Base-by-base conservation (phyloP, 2,329 filamentous ascomycete genomes). In the Cytospora piceicola region DNA sequence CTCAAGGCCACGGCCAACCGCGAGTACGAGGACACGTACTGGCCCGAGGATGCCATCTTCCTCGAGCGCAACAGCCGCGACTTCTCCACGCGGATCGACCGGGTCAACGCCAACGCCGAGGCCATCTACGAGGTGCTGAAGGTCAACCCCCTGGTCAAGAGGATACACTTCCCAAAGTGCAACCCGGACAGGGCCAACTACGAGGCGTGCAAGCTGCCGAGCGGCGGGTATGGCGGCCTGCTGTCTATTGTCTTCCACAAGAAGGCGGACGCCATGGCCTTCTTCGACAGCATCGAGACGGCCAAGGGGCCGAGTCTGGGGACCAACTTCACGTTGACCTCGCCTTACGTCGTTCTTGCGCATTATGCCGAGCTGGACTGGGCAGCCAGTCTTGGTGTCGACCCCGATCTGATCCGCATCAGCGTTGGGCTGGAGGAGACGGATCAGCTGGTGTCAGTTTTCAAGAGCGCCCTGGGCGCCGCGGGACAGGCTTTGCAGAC, bases 41-140 rank as follows among this genome's bases (percentile, higher is more conserved):
- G 95, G 93, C 88, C 90, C 22, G 94, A 97, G 80, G 95, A 99
- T 77, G 88, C 90, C 58, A 88, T 99, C 49, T 97, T 97, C 78
- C 89, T 99, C 80, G 95, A 99, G 79, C 87, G 94, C 69, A 99
- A 99, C 77, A 97, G 93, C 75, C 90, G 95, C 20, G 93, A 98
- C 79, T 98, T 97, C 75, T 85, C 90, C 24, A 85, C 86, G 20
- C 87, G 95, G 64, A 93, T 97, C 67, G 89, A 91, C 69, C 87
- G 93, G 63, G 92, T 96, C 73, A 97, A 97, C 74, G 76, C 80
- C 59, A 97, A 96, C 72, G 90, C 94, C 7, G 93, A 97, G 77
- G 85, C 88, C 62, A 90, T 98, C 69, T 94, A 90, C 70, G 85
- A 90, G 34, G 83, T 93, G 42, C 80, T 98, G 49, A 82, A 79